Evolutionary conservation across 371 early-diverging fungal species (phyloP).

Genomic region (Apophysomyces variabilis): DNA sequence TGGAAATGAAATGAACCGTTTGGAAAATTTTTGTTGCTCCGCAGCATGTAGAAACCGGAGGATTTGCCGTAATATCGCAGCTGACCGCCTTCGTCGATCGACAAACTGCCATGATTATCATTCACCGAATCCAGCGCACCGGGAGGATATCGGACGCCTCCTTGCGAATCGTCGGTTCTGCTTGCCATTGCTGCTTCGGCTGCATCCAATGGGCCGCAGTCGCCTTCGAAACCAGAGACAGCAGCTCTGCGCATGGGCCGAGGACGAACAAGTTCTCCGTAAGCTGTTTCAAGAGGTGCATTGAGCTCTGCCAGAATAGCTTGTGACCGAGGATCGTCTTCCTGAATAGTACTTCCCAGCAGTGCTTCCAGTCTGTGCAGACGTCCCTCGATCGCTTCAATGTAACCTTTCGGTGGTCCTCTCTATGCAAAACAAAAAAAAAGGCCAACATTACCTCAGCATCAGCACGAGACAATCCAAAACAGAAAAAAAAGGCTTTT

Average conservation of each 20-base stretch:
- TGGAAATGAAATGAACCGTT: slow-evolving; percentile 42
- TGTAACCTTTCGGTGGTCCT: slow-evolving; percentile 75
- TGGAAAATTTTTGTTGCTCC: slow-evolving; percentile 39
- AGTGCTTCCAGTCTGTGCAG: slow-evolving; percentile 68
- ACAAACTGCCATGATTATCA: slow-evolving; percentile 33
- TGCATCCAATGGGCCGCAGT: slow-evolving; percentile 15
- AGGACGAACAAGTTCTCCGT: slow-evolving; percentile 48
- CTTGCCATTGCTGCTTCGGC: slow-evolving; percentile 15
- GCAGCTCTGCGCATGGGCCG: slow-evolving; percentile 33
- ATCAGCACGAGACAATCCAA: neutral
- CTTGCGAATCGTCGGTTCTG: neutral
- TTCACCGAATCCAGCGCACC: slow-evolving; percentile 10
- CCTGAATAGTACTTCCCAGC: slow-evolving; percentile 60
- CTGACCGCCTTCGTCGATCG: slow-evolving; percentile 51
- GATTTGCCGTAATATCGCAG: slow-evolving; percentile 54
- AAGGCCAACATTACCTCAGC: neutral
- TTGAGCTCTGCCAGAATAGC: slow-evolving; percentile 63
- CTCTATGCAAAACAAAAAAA: slow-evolving; percentile 38
- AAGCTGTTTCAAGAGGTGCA: slow-evolving; percentile 50
- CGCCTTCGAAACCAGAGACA: slow-evolving; percentile 25
- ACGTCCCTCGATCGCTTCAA: slow-evolving; percentile 73
- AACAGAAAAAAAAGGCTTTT: neutral
- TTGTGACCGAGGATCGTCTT: slow-evolving; percentile 60
- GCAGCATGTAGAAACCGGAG: slow-evolving; percentile 54
- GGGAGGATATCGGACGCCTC: neutral